Evolutionary conservation across 495 filamentous ascomycete genomes (phyloP).

Genomic region (Ascodesmis nigricans): DNA sequence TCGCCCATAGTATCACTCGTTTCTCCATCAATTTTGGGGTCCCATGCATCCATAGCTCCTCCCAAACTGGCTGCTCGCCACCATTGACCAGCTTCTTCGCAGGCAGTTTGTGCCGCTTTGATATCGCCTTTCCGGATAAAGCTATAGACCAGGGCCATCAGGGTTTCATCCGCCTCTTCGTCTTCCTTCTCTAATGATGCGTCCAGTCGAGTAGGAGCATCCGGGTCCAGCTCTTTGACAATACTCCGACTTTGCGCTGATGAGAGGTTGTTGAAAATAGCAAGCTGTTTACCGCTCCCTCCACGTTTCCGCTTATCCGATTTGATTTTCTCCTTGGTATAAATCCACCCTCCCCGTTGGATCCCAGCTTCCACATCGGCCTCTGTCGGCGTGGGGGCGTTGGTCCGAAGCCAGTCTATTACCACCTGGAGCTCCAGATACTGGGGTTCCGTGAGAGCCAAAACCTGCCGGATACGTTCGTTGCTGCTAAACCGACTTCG

Average conservation of each 20-base stretch:
- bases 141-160: constrained; percentile 17
- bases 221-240: constrained; percentile 83
- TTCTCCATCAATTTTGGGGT: constrained; percentile 14
- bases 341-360: constrained; percentile 69
- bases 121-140: constrained; percentile 16
- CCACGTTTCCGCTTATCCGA: constrained; percentile 54
- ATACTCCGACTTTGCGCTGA: constrained; percentile 33
- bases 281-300: constrained; percentile 5
- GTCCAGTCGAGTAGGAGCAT: constrained; percentile 59
- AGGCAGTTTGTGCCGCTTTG: constrained; percentile 7
- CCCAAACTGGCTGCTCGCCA: constrained; percentile 63
- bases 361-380: constrained; percentile 29
- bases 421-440: constrained; percentile 50
- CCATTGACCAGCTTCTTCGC: constrained; percentile 14
- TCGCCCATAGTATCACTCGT: constrained; percentile 6
- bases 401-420: constrained; percentile 62
- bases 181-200: constrained; percentile 55
- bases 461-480: constrained; percentile 26
- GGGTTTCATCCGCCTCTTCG: constrained; percentile 47
- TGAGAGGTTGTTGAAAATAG: constrained; percentile 5
- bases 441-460: constrained; percentile 26
- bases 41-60: constrained; percentile 23
- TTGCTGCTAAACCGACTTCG: constrained; percentile 26
- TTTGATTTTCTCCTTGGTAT: constrained; percentile 78
- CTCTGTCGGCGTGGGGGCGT: constrained; percentile 48